Base-by-base conservation (phyloP, 768 basidiomycete species). In the Hydnum rufescens region DNA sequence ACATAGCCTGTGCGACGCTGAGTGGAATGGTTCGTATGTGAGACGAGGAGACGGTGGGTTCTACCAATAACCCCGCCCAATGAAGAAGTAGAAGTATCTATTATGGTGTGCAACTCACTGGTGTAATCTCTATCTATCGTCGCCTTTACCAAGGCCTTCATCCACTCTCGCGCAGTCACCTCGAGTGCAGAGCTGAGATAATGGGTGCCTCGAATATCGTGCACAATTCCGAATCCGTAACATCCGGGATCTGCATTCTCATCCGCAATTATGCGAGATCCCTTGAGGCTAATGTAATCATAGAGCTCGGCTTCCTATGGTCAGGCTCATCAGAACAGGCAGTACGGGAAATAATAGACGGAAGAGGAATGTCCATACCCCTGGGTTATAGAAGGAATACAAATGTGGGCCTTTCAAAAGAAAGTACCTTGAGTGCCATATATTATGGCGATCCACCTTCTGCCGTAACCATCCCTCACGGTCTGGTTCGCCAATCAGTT, bases 101-200 rank as follows among this genome's bases (percentile, higher is more conserved):
- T 1, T 18, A 8, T 0, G 18, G 2, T 19, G n/a, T 18, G 30
- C n/a, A 34, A 71, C 81, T 34, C 60, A 92, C 89, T 82, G 5
- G 81, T 74, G 62, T 92, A 96, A 63, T 97, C 95, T 53, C 95
- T 71, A 5, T 76, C 81, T 58, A 99, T 99, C 8, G 93, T 96
- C 2, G 93, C 88, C 64, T 97, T 99, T 88, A 97, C 95, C 58
- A 99, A 77, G 4, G 92, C 88, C 68, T 97, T 99, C 95, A 97
- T 97, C 93, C 95, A 97, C 58, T 88, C 88, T n/a, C 95, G 77
- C 47, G 95, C 74, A 32, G 77, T 66, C 0, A 67, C 60, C 65
- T 88, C 86, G 60, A 96, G 90, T 23, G 88, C 83, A 0, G 87
- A 88, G 57, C 85, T 87, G 67, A 99, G 97, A 61, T 66, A 87